Base-by-base conservation (phyloP, 805 yeast species). In the Spathaspora sp. region DNA sequence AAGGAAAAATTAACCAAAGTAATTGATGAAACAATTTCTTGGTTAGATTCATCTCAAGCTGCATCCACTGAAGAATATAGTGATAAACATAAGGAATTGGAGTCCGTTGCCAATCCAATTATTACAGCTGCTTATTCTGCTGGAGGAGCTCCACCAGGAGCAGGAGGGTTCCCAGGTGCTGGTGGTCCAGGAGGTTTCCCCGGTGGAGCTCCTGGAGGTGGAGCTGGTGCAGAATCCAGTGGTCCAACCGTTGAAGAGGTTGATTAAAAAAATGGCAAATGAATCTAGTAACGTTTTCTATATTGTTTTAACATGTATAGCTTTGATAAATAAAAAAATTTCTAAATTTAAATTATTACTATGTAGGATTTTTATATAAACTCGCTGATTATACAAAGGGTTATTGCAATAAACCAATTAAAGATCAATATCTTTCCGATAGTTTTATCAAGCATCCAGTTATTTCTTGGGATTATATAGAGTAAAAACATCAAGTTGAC, bases 1-100 rank as follows among this genome's bases (percentile, higher is more conserved):
- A 69, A 67, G 53, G 75, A 89, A 73, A 89, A 89, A 75, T 71
- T 73, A 57, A 60, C 68, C 47, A 66, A 66, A 60, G 77, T 76
- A 9, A 69, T 74, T 52, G 71, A 67, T 51, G 78, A 73, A 57
- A 67, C 76, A 38, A 68, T 71, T 50, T 35, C 59, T 10, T 72
- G 77, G 77, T 68, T 73, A 56, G 77, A 73, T 56, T 52, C 59
- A 42, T 61, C 68, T 45, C 68, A 69, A 55, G 65, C 74, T 14
- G 78, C 78, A 10, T 53, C 76, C 43, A 65, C 72, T 14, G 77
- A 72, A 44, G 77, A 73, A 57, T 73, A 69, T 56, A 53, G 61
- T 40, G 78, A 73, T 50, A 71, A 57, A 52, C 70, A 72, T 53
- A 70, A 71, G 63, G 75, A 73, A 54, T 70, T 73, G 59, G 75